Evolutionary conservation across 805 yeast genomes (phyloP).

Genomic region (Candida nonsorbophila): DNA sequence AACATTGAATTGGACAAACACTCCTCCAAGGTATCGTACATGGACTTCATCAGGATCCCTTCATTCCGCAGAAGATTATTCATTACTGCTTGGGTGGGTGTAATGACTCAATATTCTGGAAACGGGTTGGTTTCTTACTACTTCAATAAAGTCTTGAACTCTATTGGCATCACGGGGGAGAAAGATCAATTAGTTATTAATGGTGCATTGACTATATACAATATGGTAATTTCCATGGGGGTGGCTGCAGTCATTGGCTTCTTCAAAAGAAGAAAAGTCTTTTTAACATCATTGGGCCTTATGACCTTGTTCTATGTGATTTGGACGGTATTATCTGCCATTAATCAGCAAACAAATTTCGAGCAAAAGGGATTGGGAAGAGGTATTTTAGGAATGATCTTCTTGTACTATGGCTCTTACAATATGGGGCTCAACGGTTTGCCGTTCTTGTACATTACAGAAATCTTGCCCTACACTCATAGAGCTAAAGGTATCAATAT

Average conservation of each 20-base stretch:
- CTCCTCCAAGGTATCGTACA: slow-evolving; percentile 5
- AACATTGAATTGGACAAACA: slow-evolving; percentile 11
- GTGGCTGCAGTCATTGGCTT: slow-evolving; percentile 10
- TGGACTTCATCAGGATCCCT: slow-evolving; percentile 5
- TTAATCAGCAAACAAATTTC: slow-evolving; percentile 11
- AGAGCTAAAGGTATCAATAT: slow-evolving; percentile 39
- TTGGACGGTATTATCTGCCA: slow-evolving; percentile 17
- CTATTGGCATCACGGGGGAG: slow-evolving; percentile 46
- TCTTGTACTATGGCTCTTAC: slow-evolving; percentile 16
- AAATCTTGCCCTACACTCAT: slow-evolving; percentile 30
- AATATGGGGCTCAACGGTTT: slow-evolving; percentile 39
- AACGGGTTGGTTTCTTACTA: slow-evolving; percentile 48
- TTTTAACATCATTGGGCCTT: slow-evolving; percentile 15
- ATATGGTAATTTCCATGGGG: slow-evolving; percentile 23
- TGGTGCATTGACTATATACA: slow-evolving; percentile 44
- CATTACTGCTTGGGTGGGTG: slow-evolving; percentile 4
- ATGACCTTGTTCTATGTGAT: slow-evolving; percentile 16
- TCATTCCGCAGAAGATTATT: slow-evolving; percentile 8
- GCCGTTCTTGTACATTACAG: slow-evolving; percentile 43
- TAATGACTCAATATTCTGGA: slow-evolving; percentile 31
- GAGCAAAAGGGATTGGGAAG: slow-evolving; percentile 1
- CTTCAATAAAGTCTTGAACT: slow-evolving; percentile 40
- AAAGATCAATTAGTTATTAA: slow-evolving; percentile 42
- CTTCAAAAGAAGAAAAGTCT: slow-evolving; percentile 21
- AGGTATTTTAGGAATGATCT: slow-evolving; percentile 21